Evolutionary conservation across 805 yeast species (phyloP), one percentile per base, ranked within the genome.

Genomic region (Pichia nakasei): DNA sequence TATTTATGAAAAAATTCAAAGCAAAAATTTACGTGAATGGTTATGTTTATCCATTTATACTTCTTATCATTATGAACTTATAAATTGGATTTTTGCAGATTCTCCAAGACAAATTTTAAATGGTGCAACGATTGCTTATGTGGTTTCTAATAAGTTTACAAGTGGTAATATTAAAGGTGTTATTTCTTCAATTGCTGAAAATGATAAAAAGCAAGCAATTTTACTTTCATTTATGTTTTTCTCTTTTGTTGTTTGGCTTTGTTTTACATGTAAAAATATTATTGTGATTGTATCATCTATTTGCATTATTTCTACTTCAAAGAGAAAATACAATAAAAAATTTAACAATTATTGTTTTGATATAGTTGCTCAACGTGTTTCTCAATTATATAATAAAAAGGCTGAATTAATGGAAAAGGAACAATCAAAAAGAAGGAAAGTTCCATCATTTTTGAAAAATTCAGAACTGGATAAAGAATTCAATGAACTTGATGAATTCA

Each of bases 31-130:
- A 34, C 75, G 75, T 51, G 93, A 85, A 52, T 79, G 82, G 72
- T 60, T 80, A 41, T 75, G 86, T 9, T 76, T 86, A 48, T 74
- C 73, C 50, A 71, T 80, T 3, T 85, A 76, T 60, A 75, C 75
- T 49, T 79, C 84, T 39, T 65, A 82, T 42, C 80, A 82, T 52
- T 75, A 76, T 42, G 82, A 77, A 51, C 53, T 83, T 13, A 65
- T 76, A 37, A 69, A 67, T 38, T 71, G 86, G 51, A 53, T 86
- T 9, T 65, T 85, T 37, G 88, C 95, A 0, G 95, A 87, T 52
- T 72, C 88, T 17, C 96, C 96, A 21, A 76, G 96, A 62, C 96
- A 87, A 62, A 80, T 85, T 1, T 75, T 87, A 49, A 87, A 87
- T 57, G 83, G 88, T 22, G 66, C 84, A 52, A 85, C 96, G 9